Evolutionary conservation across 2,329 filamentous ascomycete species (phyloP).

Genomic region (Aureobasidium namibiae): DNA sequence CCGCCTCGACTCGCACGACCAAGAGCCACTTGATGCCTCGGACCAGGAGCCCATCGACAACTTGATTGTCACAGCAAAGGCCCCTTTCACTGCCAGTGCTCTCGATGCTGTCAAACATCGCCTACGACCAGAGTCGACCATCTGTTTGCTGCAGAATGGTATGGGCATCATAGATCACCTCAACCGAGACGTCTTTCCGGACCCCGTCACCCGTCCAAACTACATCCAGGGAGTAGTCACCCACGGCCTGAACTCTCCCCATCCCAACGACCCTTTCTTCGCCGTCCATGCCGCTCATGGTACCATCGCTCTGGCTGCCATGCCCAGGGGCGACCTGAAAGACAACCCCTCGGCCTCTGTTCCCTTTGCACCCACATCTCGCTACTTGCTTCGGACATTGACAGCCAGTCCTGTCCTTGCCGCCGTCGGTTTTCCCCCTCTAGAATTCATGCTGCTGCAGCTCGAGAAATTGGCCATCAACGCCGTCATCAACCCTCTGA

Average conservation of each 20-base stretch:
- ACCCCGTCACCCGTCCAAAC: constrained; percentile 56
- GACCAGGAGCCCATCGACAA: constrained; percentile 52
- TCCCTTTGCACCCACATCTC: constrained; percentile 35
- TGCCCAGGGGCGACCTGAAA: constrained; percentile 31
- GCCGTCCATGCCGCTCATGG: constrained; percentile 52
- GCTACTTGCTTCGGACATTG: constrained; percentile 58
- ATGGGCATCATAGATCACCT: constrained; percentile 77
- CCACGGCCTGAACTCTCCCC: constrained; percentile 45
- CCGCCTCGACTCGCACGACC: not conserved
- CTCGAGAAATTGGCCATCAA: constrained; percentile 71
- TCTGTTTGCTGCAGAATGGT: constrained; percentile 72
- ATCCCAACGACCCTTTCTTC: constrained; percentile 38
- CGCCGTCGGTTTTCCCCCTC: constrained; percentile 49
- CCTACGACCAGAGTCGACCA: constrained; percentile 58
- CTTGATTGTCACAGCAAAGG: constrained; percentile 72
- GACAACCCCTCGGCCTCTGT: constrained; percentile 16
- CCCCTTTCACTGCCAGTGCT: constrained; percentile 57
- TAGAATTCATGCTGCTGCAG: constrained; percentile 62
- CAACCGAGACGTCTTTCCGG: constrained; percentile 61
- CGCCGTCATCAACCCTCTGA: constrained; percentile 71
- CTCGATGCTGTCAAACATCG: constrained; percentile 58
- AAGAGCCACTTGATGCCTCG: not conserved
- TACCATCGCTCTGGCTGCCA: constrained; percentile 48
- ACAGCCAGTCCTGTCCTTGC: constrained; percentile 54
- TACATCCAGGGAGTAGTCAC: constrained; percentile 66